Percentiles rank a stretch among this genome's conserved stretches.
Evolutionary conservation across 805 yeast genomes (phyloP).

Genomic region (Isabelozyma pseudorhagii): DNA sequence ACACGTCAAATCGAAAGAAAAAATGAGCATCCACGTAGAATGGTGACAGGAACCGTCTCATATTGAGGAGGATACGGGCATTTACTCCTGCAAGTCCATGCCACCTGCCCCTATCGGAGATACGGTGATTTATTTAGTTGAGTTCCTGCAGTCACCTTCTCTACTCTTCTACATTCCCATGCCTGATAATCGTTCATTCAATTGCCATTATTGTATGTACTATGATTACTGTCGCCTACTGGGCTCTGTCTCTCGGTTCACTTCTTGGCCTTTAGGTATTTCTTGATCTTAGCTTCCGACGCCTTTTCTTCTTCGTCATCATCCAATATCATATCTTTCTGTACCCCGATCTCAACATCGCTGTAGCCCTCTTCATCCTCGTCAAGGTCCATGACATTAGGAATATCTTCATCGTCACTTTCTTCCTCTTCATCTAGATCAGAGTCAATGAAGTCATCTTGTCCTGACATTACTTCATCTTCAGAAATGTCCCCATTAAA

Average conservation of each 20-base stretch:
- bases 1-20: not conserved
- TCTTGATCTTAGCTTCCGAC: constrained; percentile 1
- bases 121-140: too few species aligned
- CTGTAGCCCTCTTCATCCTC: constrained; percentile 20
- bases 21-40: not conserved
- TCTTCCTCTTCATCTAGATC: constrained; percentile 14
- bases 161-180: too few species aligned
- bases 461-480: constrained; percentile 13
- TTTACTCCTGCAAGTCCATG: too few species aligned
- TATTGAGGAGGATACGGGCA: too few species aligned
- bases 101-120: too few species aligned
- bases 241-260: not conserved
- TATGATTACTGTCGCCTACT: not conserved
- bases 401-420: constrained; percentile 16
- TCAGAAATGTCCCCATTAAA: constrained; percentile 13
- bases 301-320: constrained; percentile 1
- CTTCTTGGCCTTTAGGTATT: constrained; percentile 1
- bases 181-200: too few species aligned
- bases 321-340: constrained; percentile 3
- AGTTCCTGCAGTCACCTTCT: too few species aligned
- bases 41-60: too few species aligned
- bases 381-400: constrained; percentile 8
- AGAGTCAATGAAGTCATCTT: constrained; percentile 13
- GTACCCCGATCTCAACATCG: constrained; percentile 15
- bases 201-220: not conserved